These are phyloP conservation scores for Penicillium sp. DNA, from an alignment of 2,329 filamentous ascomycete genomes.

Conservation along the genomic window DNA sequence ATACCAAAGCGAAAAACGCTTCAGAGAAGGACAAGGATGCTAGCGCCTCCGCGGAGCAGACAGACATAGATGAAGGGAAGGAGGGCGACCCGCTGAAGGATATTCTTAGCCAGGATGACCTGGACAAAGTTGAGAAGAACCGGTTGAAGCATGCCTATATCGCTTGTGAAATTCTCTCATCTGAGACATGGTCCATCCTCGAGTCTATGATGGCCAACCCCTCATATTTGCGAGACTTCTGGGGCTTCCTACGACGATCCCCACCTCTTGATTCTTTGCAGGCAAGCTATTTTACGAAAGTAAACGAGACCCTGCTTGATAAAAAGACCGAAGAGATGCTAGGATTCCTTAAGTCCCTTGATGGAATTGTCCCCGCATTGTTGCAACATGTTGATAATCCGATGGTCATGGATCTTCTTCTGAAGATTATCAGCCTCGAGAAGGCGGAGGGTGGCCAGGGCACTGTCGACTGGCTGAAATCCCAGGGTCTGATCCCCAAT, in stretches of 20 bases:
- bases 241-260: constrained; percentile 82
- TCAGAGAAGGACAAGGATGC: constrained; percentile 28
- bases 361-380: constrained; percentile 78
- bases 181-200: constrained; percentile 94
- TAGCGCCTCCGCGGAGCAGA: constrained; percentile 20
- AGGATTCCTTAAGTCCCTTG: constrained; percentile 78
- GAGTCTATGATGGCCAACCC: constrained; percentile 88
- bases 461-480: constrained; percentile 96
- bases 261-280: constrained; percentile 87
- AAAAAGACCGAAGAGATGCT: constrained; percentile 99
- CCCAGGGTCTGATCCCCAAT: constrained; percentile 80
- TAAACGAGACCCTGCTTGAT: constrained; percentile 95
- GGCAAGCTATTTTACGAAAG: constrained; percentile 97
- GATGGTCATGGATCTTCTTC: constrained; percentile 94
- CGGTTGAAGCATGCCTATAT: constrained; percentile 92
- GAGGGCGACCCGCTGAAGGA: constrained; percentile 36
- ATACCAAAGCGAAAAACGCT: constrained; percentile 48
- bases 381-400: constrained; percentile 93
- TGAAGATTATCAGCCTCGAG: constrained; percentile 96
- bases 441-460: constrained; percentile 87
- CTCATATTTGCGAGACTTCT: constrained; percentile 76
- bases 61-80: constrained; percentile 37
- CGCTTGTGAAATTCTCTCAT: constrained; percentile 87
- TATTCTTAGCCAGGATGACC: constrained; percentile 41
- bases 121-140: constrained; percentile 82